Base-by-base conservation (phyloP, 1,139 yeast genomes). In the Hyphopichia khmerensis region DNA sequence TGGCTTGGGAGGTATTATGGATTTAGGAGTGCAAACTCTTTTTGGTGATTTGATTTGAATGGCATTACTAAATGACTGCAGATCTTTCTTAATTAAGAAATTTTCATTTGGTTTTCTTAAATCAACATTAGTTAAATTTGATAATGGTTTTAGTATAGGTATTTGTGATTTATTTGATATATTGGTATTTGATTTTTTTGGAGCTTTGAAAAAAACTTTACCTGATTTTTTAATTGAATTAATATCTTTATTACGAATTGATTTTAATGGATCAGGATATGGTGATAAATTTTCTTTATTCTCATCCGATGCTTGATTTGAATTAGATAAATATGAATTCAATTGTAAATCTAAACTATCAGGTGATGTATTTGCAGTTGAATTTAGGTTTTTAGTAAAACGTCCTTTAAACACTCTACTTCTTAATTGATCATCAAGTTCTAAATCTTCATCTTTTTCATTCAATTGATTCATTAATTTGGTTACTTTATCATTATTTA, bases 381-480 rank as follows among this genome's bases (percentile, higher is more conserved):
- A 46, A 16, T 11, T 27, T 6, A 13, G 8, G 33, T 42, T 45
- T 34, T 48, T 53, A 35, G 53, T 60, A 46, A 70, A 68, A 32
- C 77, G 51, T 8, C 73, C 75, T 46, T 64, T 67, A 51, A 64
- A 67, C 34, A 71, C 68, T 19, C 77, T 59, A 2, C 80, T 69
- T 50, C 82, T 65, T 38, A 73, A 64, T 50, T 71, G 76, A 48
- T 67, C 75, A 53, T 77, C 82, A 41, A 75, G 48, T 44, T 72
- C 79, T 30, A 57, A 67, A 40, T 65, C 70, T 17, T 52, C 56
- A 33, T 52, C 54, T n/a, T 53, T 50, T 17, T 62, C 66, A 8
- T 52, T 43, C 40, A 68, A 48, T 14, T 65, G 62, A 41, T 53
- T 51, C 31, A 72, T 60, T 48, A 72, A 55, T 47, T 67, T 68